phyloP scores from a whole-genome alignment of 2,329 filamentous ascomycete genomes.

The Neofusicoccum sp. region DNA sequence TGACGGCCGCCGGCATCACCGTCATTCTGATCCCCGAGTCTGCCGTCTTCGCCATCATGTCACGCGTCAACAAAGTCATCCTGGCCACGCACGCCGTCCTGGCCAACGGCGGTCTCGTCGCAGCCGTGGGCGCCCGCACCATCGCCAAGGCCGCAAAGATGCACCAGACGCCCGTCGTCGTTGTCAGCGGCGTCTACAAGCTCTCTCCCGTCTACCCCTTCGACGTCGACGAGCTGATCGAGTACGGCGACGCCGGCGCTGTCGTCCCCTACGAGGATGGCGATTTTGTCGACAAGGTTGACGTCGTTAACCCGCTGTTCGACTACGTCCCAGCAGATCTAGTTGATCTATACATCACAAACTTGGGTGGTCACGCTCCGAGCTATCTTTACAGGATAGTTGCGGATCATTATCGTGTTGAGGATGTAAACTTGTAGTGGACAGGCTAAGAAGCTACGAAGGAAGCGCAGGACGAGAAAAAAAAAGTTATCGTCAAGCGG shows the following conservation, averaged over 20 bases:
- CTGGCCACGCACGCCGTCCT: conserved; percentile 83
- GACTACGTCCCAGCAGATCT: conserved; percentile 78
- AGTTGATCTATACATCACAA: conserved; percentile 81
- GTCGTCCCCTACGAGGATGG: conserved; percentile 78
- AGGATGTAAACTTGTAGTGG: not conserved
- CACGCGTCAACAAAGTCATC: conserved; percentile 91
- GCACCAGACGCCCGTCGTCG: conserved; percentile 80
- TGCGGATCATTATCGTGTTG: conserved; percentile 63
- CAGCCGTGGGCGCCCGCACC: conserved; percentile 76
- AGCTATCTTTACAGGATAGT: conserved; percentile 73
- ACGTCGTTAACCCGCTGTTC: conserved; percentile 74
- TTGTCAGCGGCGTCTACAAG: conserved; percentile 89
- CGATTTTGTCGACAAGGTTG: conserved; percentile 71
- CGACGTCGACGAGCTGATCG: conserved; percentile 76
- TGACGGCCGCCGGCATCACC: conserved; percentile 73
- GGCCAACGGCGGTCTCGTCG: conserved; percentile 82
- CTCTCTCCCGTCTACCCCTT: conserved; percentile 87
- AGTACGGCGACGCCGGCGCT: conserved; percentile 78
- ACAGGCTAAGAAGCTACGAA: not conserved
- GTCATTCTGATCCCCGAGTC: conserved; percentile 83
- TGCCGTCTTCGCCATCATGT: conserved; percentile 90
- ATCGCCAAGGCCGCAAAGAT: conserved; percentile 83
- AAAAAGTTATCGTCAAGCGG: not conserved
- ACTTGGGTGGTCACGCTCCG: conserved; percentile 69
- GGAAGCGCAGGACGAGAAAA: not conserved